Evolutionary conservation across 2,329 filamentous ascomycete species (phyloP), one percentile per base, ranked within the genome.

Genomic region (Alternaria atra): DNA sequence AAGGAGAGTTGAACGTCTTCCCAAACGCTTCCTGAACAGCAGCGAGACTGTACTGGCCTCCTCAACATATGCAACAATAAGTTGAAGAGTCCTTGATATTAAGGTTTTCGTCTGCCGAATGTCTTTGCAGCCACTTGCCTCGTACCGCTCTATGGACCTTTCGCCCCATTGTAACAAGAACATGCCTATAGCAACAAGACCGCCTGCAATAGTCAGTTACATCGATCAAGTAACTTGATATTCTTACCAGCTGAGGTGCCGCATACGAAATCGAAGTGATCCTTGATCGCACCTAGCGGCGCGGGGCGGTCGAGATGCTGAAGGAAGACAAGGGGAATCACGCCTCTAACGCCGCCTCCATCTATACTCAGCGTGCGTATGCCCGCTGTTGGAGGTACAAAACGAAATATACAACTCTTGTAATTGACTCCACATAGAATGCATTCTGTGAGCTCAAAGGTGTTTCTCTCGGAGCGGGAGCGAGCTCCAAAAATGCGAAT

Each of bases 121-220:
- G 68, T 71, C 42, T 67, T 65, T 12, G 25, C 51, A 8, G 70
- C 71, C 5, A 77, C 61, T 6, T 59, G 25, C 29, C 29, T 73
- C 55, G 57, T 76, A 75, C 27, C 58, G 64, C 2, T 64, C 17
- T 9, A 73, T 29, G 35, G 68, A 75, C 30, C 70, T 23, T 4
- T 59, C 44, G 10, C 50, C 50, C 73, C 65, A 77, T 44, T 64
- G 52, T 55, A 73, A 66, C 4, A 76, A 43, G 51, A 76, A 76
- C 9, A 76, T 50, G 2, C 69, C 66, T 37, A 77, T 67, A 5
- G 60, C 50, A 37, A 77, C 65, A 3, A 75, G 58, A 8, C 73
- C 70, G 47, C 73, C 73, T 76, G 43, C n/a, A 43, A 23, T 37
- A 30, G 12, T 54, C 23, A 44, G 51, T 25, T 23, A 35, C 23